Percentiles rank a stretch among this genome's conserved stretches.
These are phyloP conservation scores for Dalbergia cultrata DNA, from an alignment of 306 rosid species.

Conservation along the genomic window DNA sequence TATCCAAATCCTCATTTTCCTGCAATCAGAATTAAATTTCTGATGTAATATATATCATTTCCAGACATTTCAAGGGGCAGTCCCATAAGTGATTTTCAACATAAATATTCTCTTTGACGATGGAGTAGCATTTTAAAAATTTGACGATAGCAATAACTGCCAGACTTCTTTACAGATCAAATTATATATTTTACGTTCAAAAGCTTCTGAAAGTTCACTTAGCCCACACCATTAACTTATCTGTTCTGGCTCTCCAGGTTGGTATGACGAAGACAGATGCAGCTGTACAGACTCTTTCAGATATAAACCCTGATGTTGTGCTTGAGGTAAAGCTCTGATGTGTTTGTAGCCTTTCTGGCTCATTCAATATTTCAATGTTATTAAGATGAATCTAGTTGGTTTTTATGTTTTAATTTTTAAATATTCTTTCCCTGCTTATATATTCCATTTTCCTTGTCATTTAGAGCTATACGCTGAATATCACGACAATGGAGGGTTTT, in stretches of 20 bases:
- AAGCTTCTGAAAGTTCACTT: conserved; percentile 42
- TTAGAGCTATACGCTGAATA: conserved; percentile 92
- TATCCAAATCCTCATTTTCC: conserved; percentile 29
- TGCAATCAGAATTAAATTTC: conserved; percentile 14
- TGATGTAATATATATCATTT: not conserved
- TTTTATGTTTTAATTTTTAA: not conserved
- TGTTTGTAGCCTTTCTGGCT: conserved; percentile 25
- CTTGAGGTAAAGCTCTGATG: conserved; percentile 69
- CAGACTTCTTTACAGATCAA: not conserved
- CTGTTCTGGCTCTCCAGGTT: conserved; percentile 60
- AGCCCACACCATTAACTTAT: conserved; percentile 30
- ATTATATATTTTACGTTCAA: conserved; percentile 5
- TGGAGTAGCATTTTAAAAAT: conserved; percentile 5
- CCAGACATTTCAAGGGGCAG: conserved; percentile 17
- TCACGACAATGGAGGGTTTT: conserved; percentile 91
- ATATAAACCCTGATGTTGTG: conserved; percentile 94
- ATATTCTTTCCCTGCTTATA: conserved; percentile 43
- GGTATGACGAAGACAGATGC: conserved; percentile 99
- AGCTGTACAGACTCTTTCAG: conserved; percentile 90
- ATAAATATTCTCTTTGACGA: conserved; percentile 1
- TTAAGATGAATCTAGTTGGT: conserved; percentile 6
- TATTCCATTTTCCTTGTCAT: conserved; percentile 45
- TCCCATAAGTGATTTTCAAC: conserved; percentile 18
- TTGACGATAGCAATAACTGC: conserved; percentile 28
- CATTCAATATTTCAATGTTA: conserved; percentile 9